Base-by-base conservation (phyloP, 805 yeast species). In the Yarrowia sp. region DNA sequence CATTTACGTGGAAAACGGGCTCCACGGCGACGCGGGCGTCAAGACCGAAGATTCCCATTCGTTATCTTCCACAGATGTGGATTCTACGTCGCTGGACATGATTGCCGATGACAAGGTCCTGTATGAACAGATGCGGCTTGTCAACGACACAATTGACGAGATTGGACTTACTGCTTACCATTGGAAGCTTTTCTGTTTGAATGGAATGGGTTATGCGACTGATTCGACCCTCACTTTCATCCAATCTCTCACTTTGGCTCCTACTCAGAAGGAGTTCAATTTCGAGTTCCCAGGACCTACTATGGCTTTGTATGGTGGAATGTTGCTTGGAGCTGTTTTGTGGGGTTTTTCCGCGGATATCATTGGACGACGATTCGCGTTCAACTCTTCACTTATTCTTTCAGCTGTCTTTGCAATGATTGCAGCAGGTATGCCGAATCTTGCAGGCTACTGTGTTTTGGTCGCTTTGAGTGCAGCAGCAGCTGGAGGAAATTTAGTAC, bases 141-240 rank as follows among this genome's bases (percentile, higher is more conserved):
- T 84, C 58, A 83, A 84, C 71, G 73, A 82, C 65, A 86, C 88
- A 15, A 76, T 84, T 65, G 86, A 85, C 70, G 85, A 85, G 69
- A 83, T 84, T 64, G 88, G 88, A 0, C 83, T 85, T 74, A 84
- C 88, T 1, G 79, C 82, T 78, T 82, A 80, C 68, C 87, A 84
- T 67, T 74, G 78, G 65, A 78, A 81, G 70, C 72, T 82, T 11
- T 83, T 84, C 70, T 76, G 78, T 66, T 71, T 84, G 18, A 83
- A 83, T 33, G 87, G 87, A 8, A 79, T 81, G 74, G 87, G 87
- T 33, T 84, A 83, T 66, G 79, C 83, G 4, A 84, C 80, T 13
- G 86, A 84, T 69, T 81, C 86, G 22, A 82, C 82, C 69, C 75
- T 85, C 68, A 79, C 77, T 48, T 75, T 77, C 74, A 72, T 83